Base-by-base conservation (phyloP, 2,329 filamentous ascomycete genomes). In the Cladophialophora chaetospira region DNA sequence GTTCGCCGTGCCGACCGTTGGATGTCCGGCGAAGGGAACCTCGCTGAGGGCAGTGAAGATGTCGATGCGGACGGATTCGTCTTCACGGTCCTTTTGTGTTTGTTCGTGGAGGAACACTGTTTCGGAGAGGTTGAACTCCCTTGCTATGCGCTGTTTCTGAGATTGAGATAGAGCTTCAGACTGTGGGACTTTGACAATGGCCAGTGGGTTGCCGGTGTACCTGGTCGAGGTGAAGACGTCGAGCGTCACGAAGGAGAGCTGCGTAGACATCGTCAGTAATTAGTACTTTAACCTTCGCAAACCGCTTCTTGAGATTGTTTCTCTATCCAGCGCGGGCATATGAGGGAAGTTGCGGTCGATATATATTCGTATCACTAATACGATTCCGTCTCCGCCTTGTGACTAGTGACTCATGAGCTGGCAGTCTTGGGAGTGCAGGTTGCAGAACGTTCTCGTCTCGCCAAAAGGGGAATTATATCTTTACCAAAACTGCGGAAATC, bases 51-150 rank as follows among this genome's bases (percentile, higher is more conserved):
- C 73, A 36, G 77, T 77, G 72, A 84, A 84, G 64, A 84, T 84
- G 65, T 83, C 77, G 48, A 83, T 70, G 49, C 71, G 70, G 36
- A 77, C 71, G 21, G 71, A 64, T 1, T 43, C 15, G 19, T 55
- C 33, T 19, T 70, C 63, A 4, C 26, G 31, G 31, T 55, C 43
- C 1, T 62, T 62, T 13, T 57, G 57, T 28, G 52, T 62, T 23
- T 65, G 66, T 51, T 71, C 72, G 62, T 82, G 75, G 15, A 84
- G 67, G 60, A 85, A 83, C 21, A 82, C 78, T 0, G 79, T 82
- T 62, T 85, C 82, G 0, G 80, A 82, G 33, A 81, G 72, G 62
- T 83, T 83, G 72, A 84, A 84, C 61, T 84, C 82, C 28, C 71
- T 69, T 4, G 81, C 79, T 54, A 85, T 78, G 42, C 65, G 67